These are phyloP conservation scores for Eucalyptus decipiens DNA, from an alignment of 345 rosid species.

Conservation along the genomic window DNA sequence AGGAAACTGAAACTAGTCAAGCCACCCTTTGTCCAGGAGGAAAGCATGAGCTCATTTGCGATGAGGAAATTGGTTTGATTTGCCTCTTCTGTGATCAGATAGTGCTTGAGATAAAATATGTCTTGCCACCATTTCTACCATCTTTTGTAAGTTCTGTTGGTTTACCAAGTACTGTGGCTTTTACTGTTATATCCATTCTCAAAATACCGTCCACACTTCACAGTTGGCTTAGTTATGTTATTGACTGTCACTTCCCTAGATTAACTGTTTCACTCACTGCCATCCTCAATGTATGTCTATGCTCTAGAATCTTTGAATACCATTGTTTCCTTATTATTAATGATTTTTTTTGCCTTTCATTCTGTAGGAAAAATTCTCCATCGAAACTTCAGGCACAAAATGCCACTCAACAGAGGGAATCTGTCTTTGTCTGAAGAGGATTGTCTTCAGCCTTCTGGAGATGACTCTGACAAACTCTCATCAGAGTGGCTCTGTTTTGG, in stretches of 20 bases:
- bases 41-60: background rate
- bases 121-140: background rate
- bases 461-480: background rate
- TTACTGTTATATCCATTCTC: background rate
- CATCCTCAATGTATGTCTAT: background rate
- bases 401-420: background rate
- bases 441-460: background rate
- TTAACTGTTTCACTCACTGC: background rate
- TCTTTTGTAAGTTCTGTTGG: background rate
- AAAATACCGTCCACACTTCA: background rate
- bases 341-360: background rate
- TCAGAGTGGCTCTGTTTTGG: conserved; percentile 53
- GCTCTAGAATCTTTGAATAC: background rate
- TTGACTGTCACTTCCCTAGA: background rate
- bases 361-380: background rate
- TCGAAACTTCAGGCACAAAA: background rate
- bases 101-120: background rate
- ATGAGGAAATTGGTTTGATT: background rate
- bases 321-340: background rate
- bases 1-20: background rate
- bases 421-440: background rate
- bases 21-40: background rate
- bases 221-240: background rate
- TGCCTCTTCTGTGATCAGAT: background rate
- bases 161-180: background rate